A percentile compares a stretch with the other conserved stretches of the same genome.
Evolutionary conservation across 2,329 filamentous ascomycete species (phyloP).

Genomic region (Pseudogymnoascus sp.): DNA sequence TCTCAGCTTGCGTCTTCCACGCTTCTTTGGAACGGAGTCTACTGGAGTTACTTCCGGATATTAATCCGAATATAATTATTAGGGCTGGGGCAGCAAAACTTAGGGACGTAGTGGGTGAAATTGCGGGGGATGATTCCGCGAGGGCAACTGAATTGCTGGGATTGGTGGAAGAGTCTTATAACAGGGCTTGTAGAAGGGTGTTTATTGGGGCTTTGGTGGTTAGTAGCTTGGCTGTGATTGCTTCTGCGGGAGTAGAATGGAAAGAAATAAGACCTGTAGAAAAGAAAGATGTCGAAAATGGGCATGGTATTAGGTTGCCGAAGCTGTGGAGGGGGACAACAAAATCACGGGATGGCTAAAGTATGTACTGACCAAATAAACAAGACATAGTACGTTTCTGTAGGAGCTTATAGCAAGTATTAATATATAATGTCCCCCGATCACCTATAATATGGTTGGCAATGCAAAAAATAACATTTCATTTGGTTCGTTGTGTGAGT

Average conservation of each 20-base stretch:
- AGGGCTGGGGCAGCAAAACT: not conserved
- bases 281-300: not conserved
- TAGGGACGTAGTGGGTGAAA: not conserved
- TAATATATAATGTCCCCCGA: not conserved
- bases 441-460: not conserved
- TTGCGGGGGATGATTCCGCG: not conserved
- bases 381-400: not conserved
- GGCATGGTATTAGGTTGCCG: not conserved
- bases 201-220: not conserved
- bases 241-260: not conserved
- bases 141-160: not conserved
- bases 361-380: not conserved
- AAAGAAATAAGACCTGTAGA: not conserved
- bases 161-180: not conserved
- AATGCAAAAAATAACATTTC: not conserved
- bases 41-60: not conserved
- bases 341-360: not conserved
- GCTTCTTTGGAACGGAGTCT: not conserved
- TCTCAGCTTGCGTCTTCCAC: constrained; percentile 59
- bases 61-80: not conserved
- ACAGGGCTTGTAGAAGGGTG: not conserved
- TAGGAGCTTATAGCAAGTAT: not conserved
- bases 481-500: not conserved
- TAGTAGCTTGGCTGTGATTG: not conserved
- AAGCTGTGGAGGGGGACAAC: not conserved